Base-by-base conservation (phyloP, 139 green algal species). In the Pseudopediastrum boryanum region DNA sequence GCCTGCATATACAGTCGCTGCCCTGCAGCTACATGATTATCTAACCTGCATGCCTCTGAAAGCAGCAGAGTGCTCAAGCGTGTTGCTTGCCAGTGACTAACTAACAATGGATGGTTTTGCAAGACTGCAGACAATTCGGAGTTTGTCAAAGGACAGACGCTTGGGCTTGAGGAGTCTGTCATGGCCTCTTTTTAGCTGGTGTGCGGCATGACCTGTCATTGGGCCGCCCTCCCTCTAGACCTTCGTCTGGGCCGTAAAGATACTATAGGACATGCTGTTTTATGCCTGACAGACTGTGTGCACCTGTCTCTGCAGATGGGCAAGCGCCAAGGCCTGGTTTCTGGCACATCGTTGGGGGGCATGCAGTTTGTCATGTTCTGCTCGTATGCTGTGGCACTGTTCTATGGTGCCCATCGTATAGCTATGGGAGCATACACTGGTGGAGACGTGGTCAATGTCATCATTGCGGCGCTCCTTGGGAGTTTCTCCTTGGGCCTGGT, bases 391-490 rank as follows among this genome's bases (percentile, higher is more conserved):
- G 51, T 96, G 23, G 90, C 89, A 0, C 78, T 97, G 2, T 95
- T 89, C 80, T 98, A 94, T 72, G 94, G 94, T 5, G 83, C 13
- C 56, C 56, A 65, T 29, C 39, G 23, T 41, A 72, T 39, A 41
- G 64, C 64, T 29, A 58, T 4, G 39, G 39, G 41, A n/a, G n/a
- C n/a, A n/a, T n/a, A n/a, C n/a, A 59, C 71, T 54, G 87, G 85
- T 38, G 85, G 85, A 6, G 62, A 89, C 23, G 89, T 95, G n/a
- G 52, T 95, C 46, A 90, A 77, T 29, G 89, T 95, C 13, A 84
- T 97, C 19, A 88, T 98, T 65, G 76, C 91, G 0, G 87, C 92
- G 2, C 84, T 97, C 16, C 84, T 98, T 39, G 94, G 90, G 16
- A 87, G 88, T 33, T 91, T 92, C 81, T 87, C 80, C 33, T 85